Evolutionary conservation across 495 filamentous ascomycete species (phyloP), one percentile per base, ranked within the genome.

Genomic region (Pyrenula massariospora): DNA sequence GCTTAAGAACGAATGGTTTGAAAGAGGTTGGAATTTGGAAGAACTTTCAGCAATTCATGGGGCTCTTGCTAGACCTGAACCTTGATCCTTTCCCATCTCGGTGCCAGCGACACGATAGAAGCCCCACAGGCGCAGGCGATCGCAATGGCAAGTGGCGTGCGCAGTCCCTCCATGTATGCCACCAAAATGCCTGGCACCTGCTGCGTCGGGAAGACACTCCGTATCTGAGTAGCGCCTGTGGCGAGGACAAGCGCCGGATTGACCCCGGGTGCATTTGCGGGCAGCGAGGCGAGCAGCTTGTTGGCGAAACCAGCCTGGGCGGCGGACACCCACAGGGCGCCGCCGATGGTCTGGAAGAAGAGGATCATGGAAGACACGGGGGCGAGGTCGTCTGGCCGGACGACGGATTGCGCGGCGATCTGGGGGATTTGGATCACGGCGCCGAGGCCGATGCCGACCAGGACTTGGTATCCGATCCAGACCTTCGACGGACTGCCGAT

Each of bases 151-250:
- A 69, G 69, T 10, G 74, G 63, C 10, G 68, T 66, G 60, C 75
- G 76, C 54, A 87, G 58, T 3, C 79, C 82, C 1, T 57, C 62
- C 77, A 83, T 82, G 65, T 87, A 87, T 5, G 77, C 79, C 1
- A 61, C 47, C 22, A 86, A 50, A n/a, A 87, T 71, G 2, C 72
- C 77, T 0, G 70, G 67, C 2, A 88, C 22, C 47, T 75, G 54
- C 2, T 62, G 50, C 0, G 68, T 25, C 10, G 57, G 55, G 59
- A 84, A 79, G 0, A 74, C 68, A 8, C 65, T 57, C 2, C 72
- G 71, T 2, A 86, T 54, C 25, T 78, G 64, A 0, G 77, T 72
- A 0, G 81, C 82, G 3, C 83, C 81, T 1, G 74, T 75, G 5
- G 53, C 59, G 12, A 81, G 56, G 3, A 81, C 70, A 0, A 62